phyloP scores from a whole-genome alignment of 1,284 basidiomycete genomes.

The Paramarasmius palmivorus region DNA sequence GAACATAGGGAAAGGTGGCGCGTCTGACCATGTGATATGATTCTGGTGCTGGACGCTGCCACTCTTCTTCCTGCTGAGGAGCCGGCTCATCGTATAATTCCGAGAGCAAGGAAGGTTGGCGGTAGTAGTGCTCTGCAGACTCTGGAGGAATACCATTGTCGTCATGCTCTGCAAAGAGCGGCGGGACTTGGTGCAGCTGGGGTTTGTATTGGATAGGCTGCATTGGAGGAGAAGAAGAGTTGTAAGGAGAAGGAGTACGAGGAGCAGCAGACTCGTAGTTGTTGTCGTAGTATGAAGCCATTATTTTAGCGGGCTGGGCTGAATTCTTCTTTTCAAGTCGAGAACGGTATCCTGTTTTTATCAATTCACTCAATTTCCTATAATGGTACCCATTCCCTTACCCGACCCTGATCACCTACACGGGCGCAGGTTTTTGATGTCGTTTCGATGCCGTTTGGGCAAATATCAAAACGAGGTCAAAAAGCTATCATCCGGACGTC shows the following conservation, averaged over 20 bases:
- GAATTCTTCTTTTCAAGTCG: too few species aligned
- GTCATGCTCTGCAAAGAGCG: slow-evolving; percentile 63
- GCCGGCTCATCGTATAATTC: slow-evolving; percentile 18
- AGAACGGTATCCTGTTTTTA: too few species aligned
- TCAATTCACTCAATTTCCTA: too few species aligned
- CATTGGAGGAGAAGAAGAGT: slow-evolving; percentile 28
- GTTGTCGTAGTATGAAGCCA: too few species aligned
- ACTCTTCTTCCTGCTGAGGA: slow-evolving; percentile 31
- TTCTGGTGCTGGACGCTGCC: slow-evolving; percentile 36
- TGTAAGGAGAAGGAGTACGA: slow-evolving; percentile 66
- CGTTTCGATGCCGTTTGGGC: too few species aligned
- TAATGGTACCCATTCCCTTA: too few species aligned
- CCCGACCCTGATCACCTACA: too few species aligned
- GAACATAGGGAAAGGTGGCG: slow-evolving; percentile 72
- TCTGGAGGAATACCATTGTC: slow-evolving; percentile 2
- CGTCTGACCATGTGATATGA: slow-evolving; percentile 52
- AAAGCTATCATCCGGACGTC: too few species aligned
- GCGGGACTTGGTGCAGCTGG: slow-evolving; percentile 50
- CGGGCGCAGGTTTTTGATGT: too few species aligned
- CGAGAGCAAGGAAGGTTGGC: slow-evolving; percentile 19
- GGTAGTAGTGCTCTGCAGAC: background rate
- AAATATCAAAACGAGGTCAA: too few species aligned
- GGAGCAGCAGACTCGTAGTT: slow-evolving; percentile 67
- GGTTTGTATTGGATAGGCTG: slow-evolving; percentile 41
- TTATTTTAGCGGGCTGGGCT: too few species aligned